A percentile compares a stretch with the other conserved stretches of the same genome.
Conservation (phyloP, 768 basidiomycete genomes). For the Tubosaeta brunneosetosa region DNA sequence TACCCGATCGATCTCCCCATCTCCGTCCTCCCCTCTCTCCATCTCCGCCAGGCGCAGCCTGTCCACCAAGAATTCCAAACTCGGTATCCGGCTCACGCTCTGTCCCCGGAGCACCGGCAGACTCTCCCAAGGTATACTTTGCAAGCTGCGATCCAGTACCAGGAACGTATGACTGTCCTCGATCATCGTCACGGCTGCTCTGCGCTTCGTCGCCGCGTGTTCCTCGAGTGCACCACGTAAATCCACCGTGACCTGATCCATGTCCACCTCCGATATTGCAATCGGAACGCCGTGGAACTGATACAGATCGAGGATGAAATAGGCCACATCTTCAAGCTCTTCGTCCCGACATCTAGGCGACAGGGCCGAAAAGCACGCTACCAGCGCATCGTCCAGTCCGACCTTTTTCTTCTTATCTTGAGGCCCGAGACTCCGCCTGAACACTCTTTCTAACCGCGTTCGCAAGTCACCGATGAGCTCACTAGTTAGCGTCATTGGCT, state of each 20-base stretch:
- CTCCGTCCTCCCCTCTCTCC: conserved; percentile 27
- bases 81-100: conserved; percentile 91
- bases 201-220: conserved; percentile 41
- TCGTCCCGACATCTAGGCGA: conserved; percentile 83
- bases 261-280: conserved; percentile 86
- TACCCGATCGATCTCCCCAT: conserved; percentile 40
- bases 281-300: conserved; percentile 89
- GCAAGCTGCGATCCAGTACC: conserved; percentile 84
- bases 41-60: conserved; percentile 60
- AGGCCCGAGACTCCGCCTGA: conserved; percentile 57
- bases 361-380: conserved; percentile 82
- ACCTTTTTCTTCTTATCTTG: conserved; percentile 58
- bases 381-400: conserved; percentile 65
- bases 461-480: conserved; percentile 55
- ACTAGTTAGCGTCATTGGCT: conserved; percentile 37
- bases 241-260: conserved; percentile 86
- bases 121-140: conserved; percentile 93
- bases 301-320: conserved; percentile 90
- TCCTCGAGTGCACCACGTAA: conserved; percentile 75
- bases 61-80: conserved; percentile 82
- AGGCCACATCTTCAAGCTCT: conserved; percentile 91
- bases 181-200: conserved; percentile 22
- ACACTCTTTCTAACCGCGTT: conserved; percentile 67
- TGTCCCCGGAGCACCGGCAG: conserved; percentile 79
- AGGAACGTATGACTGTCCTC: conserved; percentile 78